Conservation (phyloP, 768 basidiomycete species). For the Pholiota microspora region DNA sequence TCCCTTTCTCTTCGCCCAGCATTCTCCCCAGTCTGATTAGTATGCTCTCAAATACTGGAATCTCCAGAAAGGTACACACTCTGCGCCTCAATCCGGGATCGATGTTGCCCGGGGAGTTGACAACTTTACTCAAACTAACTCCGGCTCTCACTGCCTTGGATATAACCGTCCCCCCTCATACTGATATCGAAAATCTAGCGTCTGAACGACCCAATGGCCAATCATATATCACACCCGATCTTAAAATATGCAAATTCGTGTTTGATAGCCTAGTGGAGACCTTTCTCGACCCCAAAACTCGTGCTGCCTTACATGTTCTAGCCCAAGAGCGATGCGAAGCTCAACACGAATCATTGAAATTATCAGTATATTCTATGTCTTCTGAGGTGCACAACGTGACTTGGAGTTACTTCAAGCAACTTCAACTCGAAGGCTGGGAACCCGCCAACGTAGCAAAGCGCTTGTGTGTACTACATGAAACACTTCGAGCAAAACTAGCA, state of each 20-base stretch:
- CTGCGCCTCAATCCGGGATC: background rate
- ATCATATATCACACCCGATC: background rate
- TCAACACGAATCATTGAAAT: background rate
- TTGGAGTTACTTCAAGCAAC: conserved; percentile 5
- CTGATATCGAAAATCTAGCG: background rate
- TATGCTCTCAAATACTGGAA: background rate
- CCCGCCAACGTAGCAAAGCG: background rate
- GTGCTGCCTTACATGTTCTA: background rate
- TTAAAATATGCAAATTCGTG: background rate
- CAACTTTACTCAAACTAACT: background rate
- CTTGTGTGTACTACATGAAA: background rate
- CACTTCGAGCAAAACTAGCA: background rate
- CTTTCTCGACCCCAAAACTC: background rate
- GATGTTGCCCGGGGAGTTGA: background rate
- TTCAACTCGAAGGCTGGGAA: background rate
- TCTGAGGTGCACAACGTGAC: background rate
- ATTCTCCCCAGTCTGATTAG: conserved; percentile 4
- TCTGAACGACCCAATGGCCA: background rate
- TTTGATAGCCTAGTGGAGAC: conserved; percentile 1
- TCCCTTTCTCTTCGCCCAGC: conserved; percentile 1
- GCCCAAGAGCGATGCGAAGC: background rate
- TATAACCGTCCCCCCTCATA: background rate
- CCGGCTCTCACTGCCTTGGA: background rate
- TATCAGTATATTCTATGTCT: conserved; percentile 1
- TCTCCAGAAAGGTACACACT: background rate